Base-by-base conservation (phyloP, 257 asterid genomes). In the Voacanga thouarsii region DNA sequence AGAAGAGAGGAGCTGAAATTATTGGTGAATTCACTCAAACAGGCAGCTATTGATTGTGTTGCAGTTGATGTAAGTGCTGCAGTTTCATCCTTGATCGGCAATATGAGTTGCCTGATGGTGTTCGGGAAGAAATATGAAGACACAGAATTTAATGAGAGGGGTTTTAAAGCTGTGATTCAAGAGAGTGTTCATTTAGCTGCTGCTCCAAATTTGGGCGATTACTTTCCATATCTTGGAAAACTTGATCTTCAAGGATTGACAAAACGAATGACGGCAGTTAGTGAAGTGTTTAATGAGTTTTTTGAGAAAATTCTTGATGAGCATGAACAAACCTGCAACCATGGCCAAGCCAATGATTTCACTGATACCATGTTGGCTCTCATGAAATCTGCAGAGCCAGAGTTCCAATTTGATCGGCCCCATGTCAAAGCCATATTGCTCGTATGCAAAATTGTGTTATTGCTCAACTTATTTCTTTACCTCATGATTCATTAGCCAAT, bases 371-470 rank as follows among this genome's bases (percentile, higher is more conserved):
- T 78, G 19, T 30, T 71, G 26, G 53, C 12, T 11, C 56, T 72
- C 19, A 73, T 63, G 69, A 70, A 65, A 73, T 73, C 82, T 39
- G 59, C 67, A 5, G 45, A 73, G 16, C 23, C 24, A 28, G 78
- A 79, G 24, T 79, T 79, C n/a, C 67, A 72, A 47, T 79, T 79
- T 64, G 78, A 79, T 51, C 65, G 30, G 23, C 18, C 50, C 0
- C 75, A 78, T 55, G 69, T 78, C 4, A 78, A 77, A 69, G 76
- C 76, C 37, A 23, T 78, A 44, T 41, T 75, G 61, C 44, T 60
- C 39, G 79, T 26, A 61, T 60, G 43, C 23, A 26, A 26, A n/a
- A 24, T 28, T n/a, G 11, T 1, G 3, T 24, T 7, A 21, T 24
- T 57, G 1, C 37, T 61, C 24, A 61, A n/a, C 10, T n/a, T 28